Evolutionary conservation across 2,329 filamentous ascomycete genomes (phyloP).

Genomic region (Botrytis aclada): DNA sequence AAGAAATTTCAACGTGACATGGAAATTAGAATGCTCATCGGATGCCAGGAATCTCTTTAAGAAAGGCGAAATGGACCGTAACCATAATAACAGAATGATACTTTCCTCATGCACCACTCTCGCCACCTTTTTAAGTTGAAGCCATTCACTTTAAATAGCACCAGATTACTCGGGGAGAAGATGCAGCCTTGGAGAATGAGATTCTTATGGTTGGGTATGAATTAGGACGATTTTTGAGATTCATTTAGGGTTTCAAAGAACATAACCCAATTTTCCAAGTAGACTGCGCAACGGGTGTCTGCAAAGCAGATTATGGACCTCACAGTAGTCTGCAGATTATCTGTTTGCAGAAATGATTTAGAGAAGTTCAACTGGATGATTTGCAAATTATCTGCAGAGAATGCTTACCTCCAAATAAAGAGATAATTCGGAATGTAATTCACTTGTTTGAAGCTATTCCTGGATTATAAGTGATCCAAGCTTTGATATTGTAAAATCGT

Average conservation of each 20-base stretch:
- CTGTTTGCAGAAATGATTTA: too few species aligned
- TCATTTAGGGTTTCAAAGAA: neutral
- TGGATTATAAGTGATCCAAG: too few species aligned
- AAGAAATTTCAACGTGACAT: neutral
- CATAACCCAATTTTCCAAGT: neutral
- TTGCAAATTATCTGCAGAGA: too few species aligned
- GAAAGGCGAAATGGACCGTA: neutral
- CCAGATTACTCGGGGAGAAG: neutral
- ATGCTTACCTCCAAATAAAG: too few species aligned
- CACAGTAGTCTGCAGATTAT: too few species aligned
- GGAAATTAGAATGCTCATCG: neutral
- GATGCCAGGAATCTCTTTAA: neutral
- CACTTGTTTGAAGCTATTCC: too few species aligned
- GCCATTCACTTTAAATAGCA: neutral
- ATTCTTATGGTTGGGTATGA: accelerated
- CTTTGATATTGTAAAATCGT: too few species aligned
- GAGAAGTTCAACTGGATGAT: too few species aligned
- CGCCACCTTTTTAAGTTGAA: neutral
- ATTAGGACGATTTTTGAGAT: neutral
- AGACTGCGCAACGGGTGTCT: too few species aligned
- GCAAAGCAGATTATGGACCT: too few species aligned
- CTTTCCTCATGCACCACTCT: neutral
- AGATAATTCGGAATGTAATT: too few species aligned
- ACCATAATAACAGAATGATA: neutral
- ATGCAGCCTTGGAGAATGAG: neutral